These are phyloP conservation scores for Cryptosporidium meleagridis DNA, from an alignment of 169 alveolate genomes.

Conservation along the genomic window DNA sequence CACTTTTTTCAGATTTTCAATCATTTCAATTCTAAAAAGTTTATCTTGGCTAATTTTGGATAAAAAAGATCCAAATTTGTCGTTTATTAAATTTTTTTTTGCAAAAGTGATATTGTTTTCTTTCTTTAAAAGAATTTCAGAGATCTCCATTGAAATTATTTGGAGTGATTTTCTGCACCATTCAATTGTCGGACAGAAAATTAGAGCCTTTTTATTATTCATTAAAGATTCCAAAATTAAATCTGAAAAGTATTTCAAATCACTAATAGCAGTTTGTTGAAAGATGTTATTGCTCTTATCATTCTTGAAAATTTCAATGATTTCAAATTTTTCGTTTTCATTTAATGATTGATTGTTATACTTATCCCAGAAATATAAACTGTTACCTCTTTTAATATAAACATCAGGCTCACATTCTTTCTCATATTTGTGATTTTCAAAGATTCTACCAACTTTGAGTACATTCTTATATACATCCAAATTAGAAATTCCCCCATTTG, in stretches of 20 bases:
- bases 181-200: slow-evolving; percentile 61
- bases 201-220: slow-evolving; percentile 10
- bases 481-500: neutral
- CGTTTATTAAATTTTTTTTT: neutral
- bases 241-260: slow-evolving; percentile 34
- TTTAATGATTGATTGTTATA: neutral
- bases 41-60: neutral
- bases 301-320: neutral
- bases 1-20: neutral
- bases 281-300: neutral
- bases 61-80: neutral
- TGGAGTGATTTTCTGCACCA: slow-evolving; percentile 64
- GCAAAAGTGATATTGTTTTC: neutral
- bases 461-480: neutral
- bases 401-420: neutral
- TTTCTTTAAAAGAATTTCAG: neutral
- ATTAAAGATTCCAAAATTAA: slow-evolving; percentile 41
- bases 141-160: neutral
- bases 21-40: neutral
- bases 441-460: neutral
- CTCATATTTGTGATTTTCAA: neutral
- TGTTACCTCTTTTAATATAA: slow-evolving; percentile 25
- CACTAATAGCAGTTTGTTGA: neutral
- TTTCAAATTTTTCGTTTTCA: neutral
- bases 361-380: slow-evolving; percentile 6